A percentile compares a stretch with the other conserved stretches of the same genome.
Conservation (phyloP, 192 early-diverging fungal species). For the Backusella circina region DNA sequence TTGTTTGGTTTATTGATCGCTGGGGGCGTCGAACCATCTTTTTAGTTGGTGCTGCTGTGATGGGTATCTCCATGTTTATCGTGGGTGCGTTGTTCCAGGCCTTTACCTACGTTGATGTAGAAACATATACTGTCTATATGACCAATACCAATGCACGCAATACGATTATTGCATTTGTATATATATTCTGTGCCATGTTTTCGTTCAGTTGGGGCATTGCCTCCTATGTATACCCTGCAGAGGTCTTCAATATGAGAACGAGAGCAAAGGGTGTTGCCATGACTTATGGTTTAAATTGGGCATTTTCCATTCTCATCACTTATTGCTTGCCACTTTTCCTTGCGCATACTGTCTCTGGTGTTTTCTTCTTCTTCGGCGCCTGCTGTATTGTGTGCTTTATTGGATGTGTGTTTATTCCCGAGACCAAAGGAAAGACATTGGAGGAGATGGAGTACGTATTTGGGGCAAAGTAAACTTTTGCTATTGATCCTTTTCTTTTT, state of each 20-base stretch:
- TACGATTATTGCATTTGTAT: constrained; percentile 34
- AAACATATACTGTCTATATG: constrained; percentile 4
- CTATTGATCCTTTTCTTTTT: not conserved
- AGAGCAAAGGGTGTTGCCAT: constrained; percentile 31
- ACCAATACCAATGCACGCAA: constrained; percentile 16
- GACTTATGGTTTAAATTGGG: constrained; percentile 35
- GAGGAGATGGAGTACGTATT: constrained; percentile 90
- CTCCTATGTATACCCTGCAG: constrained; percentile 31
- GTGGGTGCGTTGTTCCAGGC: constrained; percentile 46
- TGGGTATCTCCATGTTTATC: constrained; percentile 61
- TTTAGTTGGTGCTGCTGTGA: constrained; percentile 63
- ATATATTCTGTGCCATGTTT: constrained; percentile 31
- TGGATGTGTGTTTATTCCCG: constrained; percentile 68
- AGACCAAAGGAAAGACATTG: constrained; percentile 79
- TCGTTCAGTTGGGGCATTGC: constrained; percentile 29
- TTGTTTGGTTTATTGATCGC: constrained; percentile 59
- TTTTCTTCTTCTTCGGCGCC: constrained; percentile 32
- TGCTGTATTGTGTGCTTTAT: constrained; percentile 31
- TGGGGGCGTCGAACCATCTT: constrained; percentile 78
- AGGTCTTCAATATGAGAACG: constrained; percentile 32
- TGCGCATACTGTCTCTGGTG: constrained; percentile 32
- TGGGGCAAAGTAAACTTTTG: constrained; percentile 2
- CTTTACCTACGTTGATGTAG: constrained; percentile 11
- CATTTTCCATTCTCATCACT: constrained; percentile 32
- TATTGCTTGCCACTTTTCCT: constrained; percentile 37